Conservation (phyloP, 352 stramenopile genomes). For the Phytophthora tubulina region DNA sequence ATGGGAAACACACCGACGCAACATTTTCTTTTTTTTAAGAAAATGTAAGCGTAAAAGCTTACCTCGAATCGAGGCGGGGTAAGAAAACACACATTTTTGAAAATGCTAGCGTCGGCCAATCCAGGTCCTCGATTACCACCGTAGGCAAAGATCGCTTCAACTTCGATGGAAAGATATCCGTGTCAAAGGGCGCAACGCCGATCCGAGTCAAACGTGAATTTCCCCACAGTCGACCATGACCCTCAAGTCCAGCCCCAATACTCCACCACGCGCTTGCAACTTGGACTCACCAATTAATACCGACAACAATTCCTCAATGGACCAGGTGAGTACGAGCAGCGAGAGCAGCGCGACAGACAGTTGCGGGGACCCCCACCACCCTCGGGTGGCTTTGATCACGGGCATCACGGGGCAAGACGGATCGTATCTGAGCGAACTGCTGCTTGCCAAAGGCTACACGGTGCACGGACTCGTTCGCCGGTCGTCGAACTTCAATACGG, state of each 20-base stretch:
- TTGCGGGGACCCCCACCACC: conserved; percentile 3
- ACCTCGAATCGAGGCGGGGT: no score
- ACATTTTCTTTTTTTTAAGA: no score
- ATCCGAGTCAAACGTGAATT: conserved; percentile 26
- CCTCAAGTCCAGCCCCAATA: conserved; percentile 4
- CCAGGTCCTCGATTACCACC: not conserved
- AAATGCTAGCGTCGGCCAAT: not conserved
- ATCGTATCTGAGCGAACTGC: conserved; percentile 97
- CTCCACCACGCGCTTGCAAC: not conserved
- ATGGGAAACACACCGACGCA: not conserved
- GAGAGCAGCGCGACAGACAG: conserved; percentile 28
- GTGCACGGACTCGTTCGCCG: conserved; percentile 97
- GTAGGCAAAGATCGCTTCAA: conserved; percentile 21
- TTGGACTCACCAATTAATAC: not conserved
- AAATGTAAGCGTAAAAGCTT: no score
- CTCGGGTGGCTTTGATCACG: conserved; percentile 94
- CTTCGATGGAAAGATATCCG: conserved; percentile 39
- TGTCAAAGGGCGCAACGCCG: conserved; percentile 6
- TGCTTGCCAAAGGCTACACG: conserved; percentile 97
- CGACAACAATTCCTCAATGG: conserved; percentile 22
- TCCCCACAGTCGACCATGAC: conserved; percentile 12
- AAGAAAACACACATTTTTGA: not conserved
- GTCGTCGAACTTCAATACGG: conserved; percentile 99
- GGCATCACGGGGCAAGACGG: conserved; percentile 99
- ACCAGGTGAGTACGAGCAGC: conserved; percentile 32